Evolutionary conservation across 805 yeast species (phyloP).

Genomic region (Kazachstania kunashirensis): DNA sequence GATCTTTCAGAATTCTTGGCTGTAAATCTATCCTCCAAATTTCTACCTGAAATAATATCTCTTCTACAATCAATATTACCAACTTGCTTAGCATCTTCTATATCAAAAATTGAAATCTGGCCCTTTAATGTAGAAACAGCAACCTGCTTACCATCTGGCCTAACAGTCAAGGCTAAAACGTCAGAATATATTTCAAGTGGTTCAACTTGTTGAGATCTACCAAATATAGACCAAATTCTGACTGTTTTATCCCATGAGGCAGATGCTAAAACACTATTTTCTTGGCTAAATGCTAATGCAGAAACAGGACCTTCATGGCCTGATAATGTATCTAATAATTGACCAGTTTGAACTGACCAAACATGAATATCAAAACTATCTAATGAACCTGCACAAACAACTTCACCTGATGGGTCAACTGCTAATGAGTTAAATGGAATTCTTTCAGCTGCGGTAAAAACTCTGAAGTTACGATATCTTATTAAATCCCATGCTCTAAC

Average conservation of each 20-base stretch:
- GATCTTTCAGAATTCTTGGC: conserved; percentile 76
- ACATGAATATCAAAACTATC: conserved; percentile 86
- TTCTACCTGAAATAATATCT: conserved; percentile 83
- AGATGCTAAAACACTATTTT: conserved; percentile 68
- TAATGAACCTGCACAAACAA: conserved; percentile 87
- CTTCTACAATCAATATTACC: conserved; percentile 78
- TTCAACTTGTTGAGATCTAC: conserved; percentile 78
- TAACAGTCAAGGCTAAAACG: conserved; percentile 68
- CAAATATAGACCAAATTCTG: conserved; percentile 86
- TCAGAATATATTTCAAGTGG: conserved; percentile 82
- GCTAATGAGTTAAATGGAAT: conserved; percentile 83
- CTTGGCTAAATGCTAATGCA: conserved; percentile 73
- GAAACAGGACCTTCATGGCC: conserved; percentile 97
- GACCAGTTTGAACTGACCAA: conserved; percentile 97
- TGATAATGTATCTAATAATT: conserved; percentile 71
- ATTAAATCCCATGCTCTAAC: conserved; percentile 95
- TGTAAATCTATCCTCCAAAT: conserved; percentile 69
- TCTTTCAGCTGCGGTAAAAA: conserved; percentile 84
- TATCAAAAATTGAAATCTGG: conserved; percentile 72
- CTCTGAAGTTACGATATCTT: conserved; percentile 86
- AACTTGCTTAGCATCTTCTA: conserved; percentile 68
- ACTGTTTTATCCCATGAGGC: conserved; percentile 97
- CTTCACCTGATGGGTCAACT: conserved; percentile 94
- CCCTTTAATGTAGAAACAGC: conserved; percentile 89
- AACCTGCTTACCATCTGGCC: conserved; percentile 88